Conservation (phyloP, 1,284 basidiomycete genomes). For the Cystobasidium pallidum region DNA sequence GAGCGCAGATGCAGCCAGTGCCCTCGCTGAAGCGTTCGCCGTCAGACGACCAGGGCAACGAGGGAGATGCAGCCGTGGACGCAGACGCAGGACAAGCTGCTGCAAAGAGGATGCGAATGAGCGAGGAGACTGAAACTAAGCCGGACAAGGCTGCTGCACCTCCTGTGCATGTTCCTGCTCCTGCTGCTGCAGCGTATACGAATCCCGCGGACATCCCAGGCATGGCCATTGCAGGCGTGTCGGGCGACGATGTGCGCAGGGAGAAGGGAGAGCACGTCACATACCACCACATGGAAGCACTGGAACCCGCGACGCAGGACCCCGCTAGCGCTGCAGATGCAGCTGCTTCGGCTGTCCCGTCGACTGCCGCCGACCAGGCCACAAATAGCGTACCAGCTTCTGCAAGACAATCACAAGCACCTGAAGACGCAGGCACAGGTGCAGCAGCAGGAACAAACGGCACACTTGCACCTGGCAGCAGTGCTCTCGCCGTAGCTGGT, state of each 20-base stretch:
- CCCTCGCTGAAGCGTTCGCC: slow-evolving; percentile 38
- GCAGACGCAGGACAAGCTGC: slow-evolving; percentile 6
- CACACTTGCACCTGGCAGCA: slow-evolving; percentile 7
- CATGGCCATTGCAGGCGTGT: slow-evolving; percentile 38
- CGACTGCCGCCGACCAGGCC: neutral
- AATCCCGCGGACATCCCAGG: slow-evolving; percentile 36
- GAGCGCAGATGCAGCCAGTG: neutral
- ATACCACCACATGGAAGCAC: slow-evolving; percentile 38
- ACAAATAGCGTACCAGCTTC: slow-evolving; percentile 15
- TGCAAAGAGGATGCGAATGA: slow-evolving; percentile 32
- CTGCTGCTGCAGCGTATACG: neutral
- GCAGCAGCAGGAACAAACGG: neutral
- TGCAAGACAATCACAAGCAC: slow-evolving; percentile 28
- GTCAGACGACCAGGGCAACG: neutral
- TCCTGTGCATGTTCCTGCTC: neutral
- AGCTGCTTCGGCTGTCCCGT: neutral
- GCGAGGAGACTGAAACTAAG: neutral
- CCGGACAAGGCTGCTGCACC: neutral
- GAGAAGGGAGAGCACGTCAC: slow-evolving; percentile 40
- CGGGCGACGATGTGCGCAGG: slow-evolving; percentile 43
- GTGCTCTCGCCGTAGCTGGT: neutral
- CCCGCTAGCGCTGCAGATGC: neutral
- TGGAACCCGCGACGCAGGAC: neutral
- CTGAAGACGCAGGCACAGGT: slow-evolving; percentile 1
- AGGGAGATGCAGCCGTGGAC: neutral